A percentile compares a stretch with the other conserved stretches of the same genome.
These are phyloP conservation scores for Ophiocordyceps camponoti-rufipedis DNA, from an alignment of 2,329 filamentous ascomycete species.

Conservation along the genomic window DNA sequence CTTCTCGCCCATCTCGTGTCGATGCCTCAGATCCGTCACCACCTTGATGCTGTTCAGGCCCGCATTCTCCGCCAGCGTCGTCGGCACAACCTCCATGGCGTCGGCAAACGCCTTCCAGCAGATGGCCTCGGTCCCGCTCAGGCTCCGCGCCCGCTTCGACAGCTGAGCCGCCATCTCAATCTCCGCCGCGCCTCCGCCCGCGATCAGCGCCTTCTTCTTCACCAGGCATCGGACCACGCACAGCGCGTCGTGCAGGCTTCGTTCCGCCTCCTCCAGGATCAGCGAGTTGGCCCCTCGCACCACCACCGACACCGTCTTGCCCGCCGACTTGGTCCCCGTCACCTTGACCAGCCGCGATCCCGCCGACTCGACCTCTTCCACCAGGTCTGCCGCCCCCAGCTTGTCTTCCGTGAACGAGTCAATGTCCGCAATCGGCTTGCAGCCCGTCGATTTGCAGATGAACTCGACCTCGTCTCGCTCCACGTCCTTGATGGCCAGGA, in stretches of 20 bases:
- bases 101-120: constrained; percentile 99
- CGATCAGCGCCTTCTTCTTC: constrained; percentile 98
- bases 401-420: constrained; percentile 99
- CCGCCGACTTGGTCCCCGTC: constrained; percentile 67
- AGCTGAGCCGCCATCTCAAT: constrained; percentile 88
- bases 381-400: constrained; percentile 78
- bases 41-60: constrained; percentile 98
- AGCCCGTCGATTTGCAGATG: constrained; percentile 96
- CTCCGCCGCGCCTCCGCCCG: constrained; percentile 88
- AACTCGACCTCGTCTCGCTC: constrained; percentile 98
- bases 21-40: constrained; percentile 84
- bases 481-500: constrained; percentile 90
- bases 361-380: constrained; percentile 78
- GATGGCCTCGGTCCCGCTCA: constrained; percentile 85
- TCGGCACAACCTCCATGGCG: constrained; percentile 91
- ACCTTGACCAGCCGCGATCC: constrained; percentile 91
- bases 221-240: constrained; percentile 95
- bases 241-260: constrained; percentile 88
- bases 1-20: constrained; percentile 87
- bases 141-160: constrained; percentile 60
- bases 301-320: constrained; percentile 86
- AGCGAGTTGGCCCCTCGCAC: constrained; percentile 86
- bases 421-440: constrained; percentile 96
- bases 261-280: constrained; percentile 93
- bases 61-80: constrained; percentile 91